phyloP scores from a whole-genome alignment of 1,284 basidiomycete species.

The Puccinia brachypodii region DNA sequence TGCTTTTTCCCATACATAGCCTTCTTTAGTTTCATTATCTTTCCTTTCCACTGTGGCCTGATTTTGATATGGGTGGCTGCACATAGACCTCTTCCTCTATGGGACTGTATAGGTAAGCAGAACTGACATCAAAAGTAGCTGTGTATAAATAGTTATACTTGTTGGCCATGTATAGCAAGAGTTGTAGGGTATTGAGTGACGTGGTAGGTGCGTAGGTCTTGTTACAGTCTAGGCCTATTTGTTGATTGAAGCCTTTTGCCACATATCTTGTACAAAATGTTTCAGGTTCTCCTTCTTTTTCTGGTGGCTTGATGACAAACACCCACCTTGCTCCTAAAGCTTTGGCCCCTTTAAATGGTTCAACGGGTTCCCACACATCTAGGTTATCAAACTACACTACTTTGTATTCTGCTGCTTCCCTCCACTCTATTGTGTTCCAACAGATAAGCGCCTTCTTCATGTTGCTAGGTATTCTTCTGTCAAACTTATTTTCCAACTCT shows the following conservation, averaged over 20 bases:
- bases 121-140: not conserved
- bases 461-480: not conserved
- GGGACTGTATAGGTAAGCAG: not conserved
- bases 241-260: slow-evolving; percentile 2
- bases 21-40: not conserved
- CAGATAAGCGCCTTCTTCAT: not conserved
- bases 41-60: not conserved
- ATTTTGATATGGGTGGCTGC: not conserved
- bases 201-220: not conserved
- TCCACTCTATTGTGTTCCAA: not conserved
- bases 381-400: not conserved
- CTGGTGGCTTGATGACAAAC: not conserved
- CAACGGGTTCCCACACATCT: too few species aligned
- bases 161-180: not conserved
- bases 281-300: not conserved
- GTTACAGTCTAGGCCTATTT: not conserved
- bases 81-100: not conserved
- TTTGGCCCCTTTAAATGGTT: not conserved
- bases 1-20: not conserved
- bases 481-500: not conserved
- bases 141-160: not conserved
- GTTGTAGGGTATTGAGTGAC: not conserved
- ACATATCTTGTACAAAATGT: not conserved
- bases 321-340: not conserved
- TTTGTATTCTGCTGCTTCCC: not conserved